Base-by-base conservation (phyloP, 495 filamentous ascomycete genomes). In the Astrothelium subdiscretum region DNA sequence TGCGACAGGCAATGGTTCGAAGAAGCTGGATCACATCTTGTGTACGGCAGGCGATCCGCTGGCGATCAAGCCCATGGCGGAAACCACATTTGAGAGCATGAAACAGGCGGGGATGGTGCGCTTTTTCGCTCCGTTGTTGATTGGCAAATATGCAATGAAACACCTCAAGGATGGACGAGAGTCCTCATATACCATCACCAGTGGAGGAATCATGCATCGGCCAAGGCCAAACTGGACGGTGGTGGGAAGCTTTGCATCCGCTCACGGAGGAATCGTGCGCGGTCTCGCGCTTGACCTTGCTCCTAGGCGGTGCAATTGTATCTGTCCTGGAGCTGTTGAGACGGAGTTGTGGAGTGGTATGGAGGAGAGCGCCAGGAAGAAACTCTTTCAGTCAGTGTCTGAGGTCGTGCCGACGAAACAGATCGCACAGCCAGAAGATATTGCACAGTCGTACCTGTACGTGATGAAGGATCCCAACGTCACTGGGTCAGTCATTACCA, bases 361-460 rank as follows among this genome's bases (percentile, higher is more conserved):
- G 57, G 57, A 61, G 15, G 31, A 64, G 59, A 69, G 67, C 8
- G 64, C 65, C 51, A 64, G 68, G 61, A 70, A 76, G 57, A 62
- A 48, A 10, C 65, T 75, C 27, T 63, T 75, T 20, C 69, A 72
- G 57, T 48, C 35, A 40, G 61, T 73, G 3, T 68, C 58, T 59
- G 59, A 63, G 40, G 66, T 65, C 60, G 68, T 66, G 52, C 68
- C 80, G 29, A 81, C 78, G 2, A 78, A 78, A 8, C 67, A 71
- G 63, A 65, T 81, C 32, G 86, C 76, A 0, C 64, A 61, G 64
- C 75, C 79, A 12, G 79, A 81, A 67, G 84, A 87, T 70, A 76
- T 83, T 3, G 85, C 81, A 0, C 83, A 88, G 76, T 78, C 80
- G 35, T 88, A 87, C 74, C 42, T 87, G 44, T 87, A 81, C 69